Base-by-base conservation (phyloP, 108 stramenopile species). In the Mediolabrus comicus region DNA sequence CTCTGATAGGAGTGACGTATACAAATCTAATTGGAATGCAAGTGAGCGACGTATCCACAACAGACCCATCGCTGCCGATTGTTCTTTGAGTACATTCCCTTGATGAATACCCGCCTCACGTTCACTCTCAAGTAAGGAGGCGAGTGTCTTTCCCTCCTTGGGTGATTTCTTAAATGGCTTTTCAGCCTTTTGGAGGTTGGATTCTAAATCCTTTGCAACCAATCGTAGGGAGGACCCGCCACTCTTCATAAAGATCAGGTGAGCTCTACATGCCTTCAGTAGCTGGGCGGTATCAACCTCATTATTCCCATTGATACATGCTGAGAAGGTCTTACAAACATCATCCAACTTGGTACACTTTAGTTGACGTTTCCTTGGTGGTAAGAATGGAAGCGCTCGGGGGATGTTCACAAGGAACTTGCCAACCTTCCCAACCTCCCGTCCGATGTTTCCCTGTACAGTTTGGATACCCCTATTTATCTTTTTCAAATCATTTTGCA, bases 1-100 rank as follows among this genome's bases (percentile, higher is more conserved):
- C n/a, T 70, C 9, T 3, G 25, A 17, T 35, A 81, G 35, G 14
- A 87, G 41, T 3, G 63, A 56, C 6, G 38, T 26, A 52, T 80
- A 87, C 69, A 83, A 65, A 8, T 85, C 76, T 10, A 62, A 34
- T 65, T 87, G 84, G 60, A 85, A 87, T 58, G 73, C 66, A 4
- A 87, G 57, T 3, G 73, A 66, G 17, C 87, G 71, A 11, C 84
- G 74, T 54, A 87, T 77, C 87, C 87, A 87, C 13, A 87, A 59
- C 11, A 87, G 36, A 32, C 87, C 87, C 62, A 87, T 83, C 30
- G 87, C 84, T 4, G 80, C 87, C 19, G 79, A 81, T 26, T 73
- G 65, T 39, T 87, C 87, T 28, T 75, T 60, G 13, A 87, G 59
- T 14, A 46, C 10, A 46, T 62, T 71, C 1, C 84, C 80, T 0